Base-by-base conservation (phyloP, 1,139 yeast species). In the Pichia sp. region DNA sequence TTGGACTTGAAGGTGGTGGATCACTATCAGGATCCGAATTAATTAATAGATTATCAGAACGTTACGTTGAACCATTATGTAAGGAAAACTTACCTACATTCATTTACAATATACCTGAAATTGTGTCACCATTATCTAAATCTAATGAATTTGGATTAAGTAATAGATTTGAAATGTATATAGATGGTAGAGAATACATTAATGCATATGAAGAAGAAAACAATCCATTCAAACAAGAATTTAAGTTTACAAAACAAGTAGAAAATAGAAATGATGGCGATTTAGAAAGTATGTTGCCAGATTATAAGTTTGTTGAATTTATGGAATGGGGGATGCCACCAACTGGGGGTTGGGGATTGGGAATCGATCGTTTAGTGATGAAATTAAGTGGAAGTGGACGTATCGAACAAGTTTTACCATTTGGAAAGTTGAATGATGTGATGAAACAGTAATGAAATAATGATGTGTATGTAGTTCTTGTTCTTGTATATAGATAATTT, bases 161-260 rank as follows among this genome's bases (percentile, higher is more conserved):
- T 0, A 73, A 74, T 50, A 73, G 99, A 46, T 93, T 91, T 65
- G 99, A 95, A 68, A 69, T 93, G 46, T 90, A 88, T 63, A 84
- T 93, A 53, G 70, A 77, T 47, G 91, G 95, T 0, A 77, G 79
- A 58, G 99, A 95, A 67, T 85, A 84, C 60, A 87, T 85, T 42
- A 95, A 95, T 67, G 96, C 99, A 0, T 95, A 95, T 65, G 99
- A 93, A 62, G 99, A 95, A 68, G 98, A 93, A 65, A 95, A 95
- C 67, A 81, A 85, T 45, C 99, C 99, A 0, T 74, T 73, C 50
- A 73, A 72, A 43, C 99, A 93, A 65, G 64, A 69, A 4, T 54
- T 54, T 3, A 89, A 89, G 62, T 87, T 90, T 63, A 58, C 69
- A 51, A 59, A 65, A 5, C 96, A 90, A 61, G 79, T 77, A 51